Evolutionary conservation across 306 rosid genomes (phyloP), one percentile per base, ranked within the genome.

Genomic region (Lathyrus sativus): DNA sequence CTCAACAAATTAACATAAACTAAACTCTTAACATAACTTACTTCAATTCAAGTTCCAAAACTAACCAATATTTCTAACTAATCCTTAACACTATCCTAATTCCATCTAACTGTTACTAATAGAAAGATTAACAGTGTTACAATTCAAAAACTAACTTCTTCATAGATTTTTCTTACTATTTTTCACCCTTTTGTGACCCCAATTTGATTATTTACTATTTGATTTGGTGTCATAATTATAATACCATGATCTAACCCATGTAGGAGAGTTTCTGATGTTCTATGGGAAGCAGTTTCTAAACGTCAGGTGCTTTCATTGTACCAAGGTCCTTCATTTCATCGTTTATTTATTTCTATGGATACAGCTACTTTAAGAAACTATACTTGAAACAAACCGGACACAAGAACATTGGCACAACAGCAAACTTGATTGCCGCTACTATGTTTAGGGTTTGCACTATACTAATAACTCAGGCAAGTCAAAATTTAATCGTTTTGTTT

Each of bases 271-370:
- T 85, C 96, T 74, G 98, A 93, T 81, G 97, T 93, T 58, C 71
- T 93, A 31, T 86, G 95, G 98, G 98, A 93, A 79, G 97, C 98
- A 46, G 81, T 93, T 75, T 79, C 96, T 68, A 86, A 79, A 2
- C 84, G 81, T 29, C 93, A 79, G 44, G 89, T 85, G 81, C 85
- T 91, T 72, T 93, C 98, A 4, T 70, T 90, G 72, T 93, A 84
- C 80, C 97, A 93, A 76, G 98, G 98, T 85, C 97, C 63, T 93
- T 86, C 67, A 61, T 93, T 57, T 90, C 96, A 0, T 84, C 83
- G 2, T 93, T 90, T 76, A 70, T 90, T 48, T 93, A 93, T 82
- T 93, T 93, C 90, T 93, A 93, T 76, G 97, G 98, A 73, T 93
- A 93, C 77, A 88, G 96, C 83, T 88, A 88, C 83, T 85, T 86